These are phyloP conservation scores for Protomyces arabidopsidicola DNA, from an alignment of 1,139 yeast species.

Conservation along the genomic window DNA sequence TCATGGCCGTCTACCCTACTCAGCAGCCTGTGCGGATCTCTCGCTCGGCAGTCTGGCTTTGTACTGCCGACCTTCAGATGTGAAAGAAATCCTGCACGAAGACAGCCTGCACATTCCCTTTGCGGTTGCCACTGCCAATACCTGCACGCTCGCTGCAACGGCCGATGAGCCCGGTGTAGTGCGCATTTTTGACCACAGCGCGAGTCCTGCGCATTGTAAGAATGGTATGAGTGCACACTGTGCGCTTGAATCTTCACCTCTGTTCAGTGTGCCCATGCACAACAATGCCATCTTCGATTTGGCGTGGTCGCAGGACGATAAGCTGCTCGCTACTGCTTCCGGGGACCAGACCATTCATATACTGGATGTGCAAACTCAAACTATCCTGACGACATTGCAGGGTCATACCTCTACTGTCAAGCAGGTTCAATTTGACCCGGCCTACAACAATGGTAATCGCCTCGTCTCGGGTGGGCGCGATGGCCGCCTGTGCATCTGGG, in stretches of 20 bases:
- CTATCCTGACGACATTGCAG: not conserved
- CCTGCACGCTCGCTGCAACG: conserved; percentile 24
- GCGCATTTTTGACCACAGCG: conserved; percentile 14
- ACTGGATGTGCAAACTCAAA: conserved; percentile 24
- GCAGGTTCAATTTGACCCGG: conserved; percentile 14
- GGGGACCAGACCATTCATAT: conserved; percentile 20
- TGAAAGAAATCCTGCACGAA: not conserved
- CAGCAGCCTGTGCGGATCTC: not conserved
- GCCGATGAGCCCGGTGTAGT: conserved; percentile 24
- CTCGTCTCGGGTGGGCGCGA: conserved; percentile 25
- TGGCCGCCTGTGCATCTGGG: conserved; percentile 28
- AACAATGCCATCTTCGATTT: conserved; percentile 27
- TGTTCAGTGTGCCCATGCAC: conserved; percentile 16
- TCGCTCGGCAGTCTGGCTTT: not conserved
- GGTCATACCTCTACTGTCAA: conserved; percentile 24
- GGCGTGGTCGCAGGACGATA: conserved; percentile 25
- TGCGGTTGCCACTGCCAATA: conserved; percentile 20
- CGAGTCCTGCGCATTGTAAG: not conserved
- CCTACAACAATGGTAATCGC: not conserved
- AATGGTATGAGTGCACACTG: not conserved
- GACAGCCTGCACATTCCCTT: conserved; percentile 19
- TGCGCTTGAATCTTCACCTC: not conserved
- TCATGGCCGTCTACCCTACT: not conserved
- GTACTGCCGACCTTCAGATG: not conserved
- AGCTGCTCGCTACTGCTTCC: conserved; percentile 24